Base-by-base conservation (phyloP, 192 early-diverging fungal genomes). In the Coemansia sp. region DNA sequence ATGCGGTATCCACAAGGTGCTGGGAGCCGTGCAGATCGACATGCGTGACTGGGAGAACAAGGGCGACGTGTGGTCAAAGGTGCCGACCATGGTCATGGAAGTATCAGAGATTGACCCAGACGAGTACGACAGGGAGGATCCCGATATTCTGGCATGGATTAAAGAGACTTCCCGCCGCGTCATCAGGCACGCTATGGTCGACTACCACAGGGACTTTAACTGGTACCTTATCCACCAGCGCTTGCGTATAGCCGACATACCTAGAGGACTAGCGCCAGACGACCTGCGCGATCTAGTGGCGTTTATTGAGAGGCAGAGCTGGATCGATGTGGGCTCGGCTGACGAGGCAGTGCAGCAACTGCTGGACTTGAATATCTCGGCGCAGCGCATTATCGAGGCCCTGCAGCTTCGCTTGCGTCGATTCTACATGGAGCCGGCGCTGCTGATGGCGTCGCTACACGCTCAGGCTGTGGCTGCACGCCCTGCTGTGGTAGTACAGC, bases 21-120 rank as follows among this genome's bases (percentile, higher is more conserved):
- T 84, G n/a, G 41, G 59, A 24, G 63, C 66, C n/a, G 66, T 76
- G 16, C 72, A 66, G 29, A 70, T 80, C 7, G 82, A 85, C 63
- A 85, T 85, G 82, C 82, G 82, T 20, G 82, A 85, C 70, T 85
- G 82, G 82, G 82, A 80, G 66, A 85, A 70, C 72, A 74, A 72
- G 59, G 82, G 82, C 55, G 69, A 80, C 33, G 82, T 85, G 69
- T 85, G 82, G 82, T 75, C 75, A 16, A 72, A 40, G 43, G 74
- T 77, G 59, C 82, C 82, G 10, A 75, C 78, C 31, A 85, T 85
- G 68, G 49, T 85, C 46, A 85, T 85, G 78, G 82, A 85, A 59
- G 52, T 66, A 2, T 72, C 78, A 9, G 70, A 72, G 10, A 71
- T 85, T 6, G 78, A 85, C 20, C 82, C 82, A 1, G 77, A 85